Conservation (phyloP, 1,284 basidiomycete genomes). For the Marasmius tenuissimus region DNA sequence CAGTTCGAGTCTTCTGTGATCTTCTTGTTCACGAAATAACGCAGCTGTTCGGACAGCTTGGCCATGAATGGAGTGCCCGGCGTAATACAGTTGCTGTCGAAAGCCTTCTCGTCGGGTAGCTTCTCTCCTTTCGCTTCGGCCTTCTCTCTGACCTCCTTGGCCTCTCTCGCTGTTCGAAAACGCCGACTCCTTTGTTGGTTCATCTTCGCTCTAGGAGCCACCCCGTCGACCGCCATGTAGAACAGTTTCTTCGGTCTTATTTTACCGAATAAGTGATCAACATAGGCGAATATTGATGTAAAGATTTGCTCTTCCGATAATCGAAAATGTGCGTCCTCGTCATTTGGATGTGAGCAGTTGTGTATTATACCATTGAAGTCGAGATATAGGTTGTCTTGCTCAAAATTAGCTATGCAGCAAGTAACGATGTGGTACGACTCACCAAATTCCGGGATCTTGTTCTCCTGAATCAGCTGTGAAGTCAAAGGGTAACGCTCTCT, state of each 20-base stretch:
- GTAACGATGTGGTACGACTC: constrained; percentile 16
- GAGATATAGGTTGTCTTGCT: constrained; percentile 82
- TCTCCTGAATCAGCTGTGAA: constrained; percentile 95
- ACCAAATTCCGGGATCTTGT: constrained; percentile 96
- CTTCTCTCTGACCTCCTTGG: constrained; percentile 83
- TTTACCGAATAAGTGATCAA: constrained; percentile 95
- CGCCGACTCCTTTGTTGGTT: constrained; percentile 96
- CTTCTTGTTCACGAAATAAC: constrained; percentile 97
- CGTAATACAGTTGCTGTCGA: constrained; percentile 99
- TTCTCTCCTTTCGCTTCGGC: constrained; percentile 89
- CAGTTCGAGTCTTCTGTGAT: constrained; percentile 95
- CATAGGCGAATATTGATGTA: constrained; percentile 95
- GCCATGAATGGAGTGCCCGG: constrained; percentile 99
- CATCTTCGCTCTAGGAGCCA: constrained; percentile 99
- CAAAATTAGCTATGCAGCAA: neutral
- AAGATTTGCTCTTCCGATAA: constrained; percentile 97
- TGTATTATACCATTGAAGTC: constrained; percentile 99
- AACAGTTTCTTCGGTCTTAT: constrained; percentile 97
- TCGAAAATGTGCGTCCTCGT: constrained; percentile 94
- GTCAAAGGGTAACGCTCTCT: constrained; percentile 98
- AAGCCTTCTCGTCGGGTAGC: constrained; percentile 90
- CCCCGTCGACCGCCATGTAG: constrained; percentile 98
- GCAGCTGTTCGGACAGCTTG: constrained; percentile 85
- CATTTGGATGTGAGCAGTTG: constrained; percentile 94
- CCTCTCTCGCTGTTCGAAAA: constrained; percentile 94